Base-by-base conservation (phyloP, 305 asterid species). In the Ilex paraguariensis region DNA sequence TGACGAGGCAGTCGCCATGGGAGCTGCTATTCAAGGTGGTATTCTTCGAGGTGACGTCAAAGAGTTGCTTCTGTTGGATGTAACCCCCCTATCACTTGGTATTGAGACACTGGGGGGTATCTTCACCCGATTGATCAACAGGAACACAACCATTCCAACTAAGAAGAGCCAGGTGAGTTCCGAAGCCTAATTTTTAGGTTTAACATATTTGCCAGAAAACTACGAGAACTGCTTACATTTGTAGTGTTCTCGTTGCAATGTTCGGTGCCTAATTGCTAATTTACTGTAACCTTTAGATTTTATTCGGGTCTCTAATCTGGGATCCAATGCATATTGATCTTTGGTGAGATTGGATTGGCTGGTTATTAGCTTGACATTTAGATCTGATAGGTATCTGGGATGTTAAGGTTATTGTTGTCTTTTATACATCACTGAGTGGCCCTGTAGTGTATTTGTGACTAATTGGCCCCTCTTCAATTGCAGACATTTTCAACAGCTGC, bases 1-100 rank as follows among this genome's bases (percentile, higher is more conserved):
- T 3, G 98, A 93, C 44, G 98, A 93, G 79, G 98, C 98, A 8
- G 98, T 93, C 61, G 96, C 98, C 48, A 93, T 93, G 98, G 99
- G 99, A 31, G 99, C 99, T 70, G 99, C 99, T 12, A 84, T 90
- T 54, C 99, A 93, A 75, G 99, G 99, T 33, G 99, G 96, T 56
- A 93, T 93, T 13, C 97, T 93, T 50, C 96, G 95, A 12, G 99
- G 99, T 54, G 96, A 90, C 60, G 97, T 93, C 63, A 93, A 87
- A 55, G 99, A 93, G 82, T 77, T 93, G 75, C 96, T 93, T 36
- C 95, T 93, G 31, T 83, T 93, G 61, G 99, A 93, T 73, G 95
- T 93, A 44, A 93, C 99, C 50, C 99, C 97, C 9, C 80, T 93
- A 45, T 93, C 99, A 1, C 96, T 93, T 3, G 97, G 99, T 79